These are phyloP conservation scores for Dispira parvispora DNA, from an alignment of 192 early-diverging fungal genomes.

Conservation along the genomic window DNA sequence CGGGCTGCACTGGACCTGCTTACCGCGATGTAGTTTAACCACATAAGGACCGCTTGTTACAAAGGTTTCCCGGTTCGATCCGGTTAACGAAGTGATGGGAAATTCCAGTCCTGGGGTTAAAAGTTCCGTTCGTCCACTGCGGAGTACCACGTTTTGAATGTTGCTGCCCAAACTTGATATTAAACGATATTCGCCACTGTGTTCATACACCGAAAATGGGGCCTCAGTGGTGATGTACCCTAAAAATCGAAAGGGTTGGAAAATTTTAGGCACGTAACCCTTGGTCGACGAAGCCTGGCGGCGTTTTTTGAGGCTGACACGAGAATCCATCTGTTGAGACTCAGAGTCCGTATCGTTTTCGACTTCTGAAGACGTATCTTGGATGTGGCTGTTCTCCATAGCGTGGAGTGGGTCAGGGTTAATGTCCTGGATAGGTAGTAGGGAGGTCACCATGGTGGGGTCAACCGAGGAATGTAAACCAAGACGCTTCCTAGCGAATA, in stretches of 20 bases:
- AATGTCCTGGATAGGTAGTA: no score
- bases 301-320: no score
- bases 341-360: no score
- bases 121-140: constrained; percentile 62
- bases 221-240: constrained; percentile 76
- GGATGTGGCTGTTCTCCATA: no score
- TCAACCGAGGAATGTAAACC: no score
- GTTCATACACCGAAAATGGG: constrained; percentile 61
- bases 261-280: constrained; percentile 29
- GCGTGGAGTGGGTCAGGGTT: no score
- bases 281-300: no score
- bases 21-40: constrained; percentile 32
- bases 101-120: constrained; percentile 49
- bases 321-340: no score
- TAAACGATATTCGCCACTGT: constrained; percentile 57
- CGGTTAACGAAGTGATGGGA: constrained; percentile 55
- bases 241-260: constrained; percentile 77
- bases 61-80: constrained; percentile 52
- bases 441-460: no score
- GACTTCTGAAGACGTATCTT: no score
- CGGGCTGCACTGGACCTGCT: constrained; percentile 12
- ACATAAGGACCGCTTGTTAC: constrained; percentile 33
- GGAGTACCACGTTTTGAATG: constrained; percentile 78
- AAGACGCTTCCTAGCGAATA: no score
- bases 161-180: constrained; percentile 77